A percentile compares a stretch with the other conserved stretches of the same genome.
Conservation (phyloP, 257 asterid genomes). For the Solanum rostratum region DNA sequence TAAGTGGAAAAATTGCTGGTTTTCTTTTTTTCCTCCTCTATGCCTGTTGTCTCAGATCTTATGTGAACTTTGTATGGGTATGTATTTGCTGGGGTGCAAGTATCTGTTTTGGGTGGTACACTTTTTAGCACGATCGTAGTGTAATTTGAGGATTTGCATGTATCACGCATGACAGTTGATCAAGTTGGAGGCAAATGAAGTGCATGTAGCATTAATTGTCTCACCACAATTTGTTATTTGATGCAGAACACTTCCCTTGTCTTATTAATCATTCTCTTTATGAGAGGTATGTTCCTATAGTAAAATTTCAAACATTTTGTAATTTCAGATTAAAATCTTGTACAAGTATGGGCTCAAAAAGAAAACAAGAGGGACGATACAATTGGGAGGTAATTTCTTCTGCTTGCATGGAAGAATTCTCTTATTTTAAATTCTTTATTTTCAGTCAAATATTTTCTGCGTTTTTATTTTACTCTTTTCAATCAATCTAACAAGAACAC, state of each 20-base stretch:
- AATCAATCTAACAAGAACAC: neutral
- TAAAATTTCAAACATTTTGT: neutral
- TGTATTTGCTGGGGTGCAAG: neutral
- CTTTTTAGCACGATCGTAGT: neutral
- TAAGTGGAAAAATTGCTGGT: neutral
- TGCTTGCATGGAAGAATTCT: neutral
- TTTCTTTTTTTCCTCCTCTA: neutral
- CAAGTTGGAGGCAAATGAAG: neutral
- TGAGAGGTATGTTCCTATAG: neutral
- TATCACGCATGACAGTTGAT: neutral
- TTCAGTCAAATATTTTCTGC: neutral
- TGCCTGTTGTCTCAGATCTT: neutral
- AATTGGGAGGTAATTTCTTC: constrained; percentile 44
- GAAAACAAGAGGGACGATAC: constrained; percentile 43
- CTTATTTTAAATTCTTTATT: neutral
- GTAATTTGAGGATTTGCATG: neutral
- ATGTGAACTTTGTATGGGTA: neutral
- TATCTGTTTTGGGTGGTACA: neutral
- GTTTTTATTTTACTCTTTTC: neutral
- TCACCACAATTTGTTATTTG: neutral
- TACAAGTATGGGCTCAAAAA: constrained; percentile 41
- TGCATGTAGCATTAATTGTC: neutral
- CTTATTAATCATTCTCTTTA: neutral
- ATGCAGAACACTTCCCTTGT: neutral
- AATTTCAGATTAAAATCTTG: constrained; percentile 59